phyloP scores from a whole-genome alignment of 2,329 filamentous ascomycete species.

The Penicillium sp. region DNA sequence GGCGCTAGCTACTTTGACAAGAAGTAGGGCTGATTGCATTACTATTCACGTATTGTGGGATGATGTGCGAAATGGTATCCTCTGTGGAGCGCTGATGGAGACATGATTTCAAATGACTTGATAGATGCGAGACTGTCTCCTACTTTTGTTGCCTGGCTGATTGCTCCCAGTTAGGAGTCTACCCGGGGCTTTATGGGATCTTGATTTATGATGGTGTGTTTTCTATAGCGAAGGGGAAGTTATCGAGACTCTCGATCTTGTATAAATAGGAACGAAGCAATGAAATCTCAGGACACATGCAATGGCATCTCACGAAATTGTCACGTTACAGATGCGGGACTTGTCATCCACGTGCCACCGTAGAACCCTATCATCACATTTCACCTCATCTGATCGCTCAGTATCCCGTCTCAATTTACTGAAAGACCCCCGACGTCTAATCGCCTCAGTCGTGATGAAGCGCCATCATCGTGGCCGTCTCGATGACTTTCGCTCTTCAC shows the following conservation, averaged over 20 bases:
- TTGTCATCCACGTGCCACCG: constrained; percentile 5
- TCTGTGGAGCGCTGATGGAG: constrained; percentile 5
- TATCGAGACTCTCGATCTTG: constrained; percentile 12
- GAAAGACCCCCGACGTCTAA: not conserved
- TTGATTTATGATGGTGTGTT: constrained; percentile 5
- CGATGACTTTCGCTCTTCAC: constrained; percentile 6
- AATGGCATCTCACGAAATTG: not conserved
- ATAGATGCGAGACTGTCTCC: constrained; percentile 10
- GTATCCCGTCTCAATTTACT: not conserved
- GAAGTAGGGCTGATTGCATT: constrained; percentile 14
- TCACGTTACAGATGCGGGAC: not conserved
- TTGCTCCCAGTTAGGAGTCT: not conserved
- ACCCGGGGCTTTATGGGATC: not conserved
- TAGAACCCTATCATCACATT: not conserved
- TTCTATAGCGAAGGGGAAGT: constrained; percentile 3
- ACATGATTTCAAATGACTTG: constrained; percentile 15
- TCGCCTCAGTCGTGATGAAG: constrained; percentile 13
- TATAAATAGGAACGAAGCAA: constrained; percentile 25
- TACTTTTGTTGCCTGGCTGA: not conserved
- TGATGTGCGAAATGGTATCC: too few species aligned
- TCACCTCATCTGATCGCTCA: not conserved
- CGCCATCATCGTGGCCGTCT: constrained; percentile 7
- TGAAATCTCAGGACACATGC: constrained; percentile 14
- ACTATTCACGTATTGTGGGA: too few species aligned
- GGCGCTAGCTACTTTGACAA: constrained; percentile 36